These are phyloP conservation scores for Podospora pseudoanserina DNA, from an alignment of 495 filamentous ascomycete species.

Conservation along the genomic window DNA sequence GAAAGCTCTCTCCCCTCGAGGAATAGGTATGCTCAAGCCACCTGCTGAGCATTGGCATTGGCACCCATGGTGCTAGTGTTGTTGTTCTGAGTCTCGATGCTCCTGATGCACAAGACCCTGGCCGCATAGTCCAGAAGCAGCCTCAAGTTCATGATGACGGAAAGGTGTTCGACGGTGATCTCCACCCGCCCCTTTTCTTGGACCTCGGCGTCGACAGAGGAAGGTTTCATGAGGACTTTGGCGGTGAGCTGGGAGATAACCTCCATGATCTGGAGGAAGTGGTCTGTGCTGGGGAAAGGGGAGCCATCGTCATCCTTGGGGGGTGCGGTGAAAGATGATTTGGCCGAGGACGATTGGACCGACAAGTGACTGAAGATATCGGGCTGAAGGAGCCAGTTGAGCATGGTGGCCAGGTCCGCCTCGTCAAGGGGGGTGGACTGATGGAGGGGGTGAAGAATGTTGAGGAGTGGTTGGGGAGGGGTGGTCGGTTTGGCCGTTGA, in stretches of 20 bases:
- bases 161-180: neutral
- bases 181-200: neutral
- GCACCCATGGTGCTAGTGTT: neutral
- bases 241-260: constrained; percentile 8
- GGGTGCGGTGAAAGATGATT: neutral
- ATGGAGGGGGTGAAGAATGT: constrained; percentile 8
- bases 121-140: constrained; percentile 5
- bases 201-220: neutral
- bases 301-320: neutral
- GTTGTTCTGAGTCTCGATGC: constrained; percentile 4
- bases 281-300: constrained; percentile 3
- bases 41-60: neutral
- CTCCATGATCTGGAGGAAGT: constrained; percentile 11
- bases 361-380: neutral
- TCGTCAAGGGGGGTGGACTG: constrained; percentile 5
- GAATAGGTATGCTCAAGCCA: neutral
- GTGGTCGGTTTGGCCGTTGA: neutral
- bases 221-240: neutral
- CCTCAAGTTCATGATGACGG: constrained; percentile 8
- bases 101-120: constrained; percentile 5
- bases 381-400: neutral
- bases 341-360: neutral
- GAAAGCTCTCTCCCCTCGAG: neutral
- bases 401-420: constrained; percentile 1
- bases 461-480: neutral